These are phyloP conservation scores for Thelephora ganbajun DNA, from an alignment of 768 basidiomycete genomes.

Conservation along the genomic window DNA sequence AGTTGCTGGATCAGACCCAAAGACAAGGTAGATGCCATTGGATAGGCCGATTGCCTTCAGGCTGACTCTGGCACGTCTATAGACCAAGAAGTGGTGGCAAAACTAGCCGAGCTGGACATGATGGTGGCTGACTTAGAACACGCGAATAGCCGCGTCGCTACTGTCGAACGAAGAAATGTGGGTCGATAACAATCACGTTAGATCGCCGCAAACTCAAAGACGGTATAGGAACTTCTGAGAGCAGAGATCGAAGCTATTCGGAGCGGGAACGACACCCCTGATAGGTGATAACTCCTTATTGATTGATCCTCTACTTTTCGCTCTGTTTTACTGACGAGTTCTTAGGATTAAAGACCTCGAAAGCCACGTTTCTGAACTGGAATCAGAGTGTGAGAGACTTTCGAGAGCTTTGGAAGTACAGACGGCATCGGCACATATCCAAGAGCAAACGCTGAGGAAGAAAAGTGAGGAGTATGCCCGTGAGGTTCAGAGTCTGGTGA, in stretches of 20 bases:
- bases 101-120: conserved; percentile 90
- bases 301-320: background rate
- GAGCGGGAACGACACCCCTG: conserved; percentile 59
- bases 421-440: conserved; percentile 31
- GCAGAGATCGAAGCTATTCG: conserved; percentile 90
- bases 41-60: conserved; percentile 1
- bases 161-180: conserved; percentile 89
- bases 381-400: conserved; percentile 60
- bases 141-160: conserved; percentile 87
- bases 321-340: background rate
- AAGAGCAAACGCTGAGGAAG: conserved; percentile 33
- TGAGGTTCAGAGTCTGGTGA: conserved; percentile 48
- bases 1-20: conserved; percentile 80
- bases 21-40: conserved; percentile 50
- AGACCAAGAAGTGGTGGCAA: conserved; percentile 89
- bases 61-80: background rate
- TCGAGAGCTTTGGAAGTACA: conserved; percentile 54
- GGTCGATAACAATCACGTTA: conserved; percentile 9
- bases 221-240: conserved; percentile 74
- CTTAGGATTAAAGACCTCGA: conserved; percentile 60
- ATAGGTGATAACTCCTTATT: conserved; percentile 34
- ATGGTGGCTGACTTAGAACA: conserved; percentile 87
- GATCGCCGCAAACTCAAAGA: background rate
- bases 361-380: conserved; percentile 57
- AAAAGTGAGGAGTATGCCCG: conserved; percentile 45